Conservation (phyloP, 257 asterid species). For the Echites panduratus region DNA sequence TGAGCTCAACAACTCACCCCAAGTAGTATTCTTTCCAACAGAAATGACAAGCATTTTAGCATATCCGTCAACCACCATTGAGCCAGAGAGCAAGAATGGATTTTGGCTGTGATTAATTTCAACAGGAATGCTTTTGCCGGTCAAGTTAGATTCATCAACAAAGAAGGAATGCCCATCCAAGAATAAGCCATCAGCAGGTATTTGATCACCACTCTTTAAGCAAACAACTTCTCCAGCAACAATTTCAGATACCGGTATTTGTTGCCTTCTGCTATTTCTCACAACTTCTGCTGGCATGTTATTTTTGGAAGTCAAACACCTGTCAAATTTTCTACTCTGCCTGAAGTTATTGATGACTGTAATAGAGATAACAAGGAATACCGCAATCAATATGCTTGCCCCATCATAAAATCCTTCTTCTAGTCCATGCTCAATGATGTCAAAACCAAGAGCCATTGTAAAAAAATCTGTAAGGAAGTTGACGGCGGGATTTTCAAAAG, state of each 20-base stretch:
- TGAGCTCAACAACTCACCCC: slow-evolving; percentile 34
- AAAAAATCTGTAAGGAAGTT: slow-evolving; percentile 15
- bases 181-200: slow-evolving; percentile 38
- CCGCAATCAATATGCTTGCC: slow-evolving; percentile 21
- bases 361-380: slow-evolving; percentile 21
- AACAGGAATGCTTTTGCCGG: slow-evolving; percentile 19
- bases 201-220: slow-evolving; percentile 32
- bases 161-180: slow-evolving; percentile 24
- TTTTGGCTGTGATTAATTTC: slow-evolving; percentile 16
- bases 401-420: slow-evolving; percentile 26
- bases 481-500: slow-evolving; percentile 12
- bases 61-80: slow-evolving; percentile 24
- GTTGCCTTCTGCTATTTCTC: slow-evolving; percentile 21
- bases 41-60: slow-evolving; percentile 33
- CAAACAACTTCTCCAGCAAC: slow-evolving; percentile 33
- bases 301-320: slow-evolving; percentile 10
- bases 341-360: slow-evolving; percentile 20
- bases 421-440: slow-evolving; percentile 24
- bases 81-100: slow-evolving; percentile 30
- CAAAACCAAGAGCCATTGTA: slow-evolving; percentile 24
- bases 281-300: slow-evolving; percentile 21
- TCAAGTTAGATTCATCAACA: slow-evolving; percentile 23
- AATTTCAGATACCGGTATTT: slow-evolving; percentile 18
- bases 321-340: slow-evolving; percentile 14
- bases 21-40: slow-evolving; percentile 23